Evolutionary conservation across 768 basidiomycete genomes (phyloP).

Genomic region (Cystobasidium ongulense): DNA sequence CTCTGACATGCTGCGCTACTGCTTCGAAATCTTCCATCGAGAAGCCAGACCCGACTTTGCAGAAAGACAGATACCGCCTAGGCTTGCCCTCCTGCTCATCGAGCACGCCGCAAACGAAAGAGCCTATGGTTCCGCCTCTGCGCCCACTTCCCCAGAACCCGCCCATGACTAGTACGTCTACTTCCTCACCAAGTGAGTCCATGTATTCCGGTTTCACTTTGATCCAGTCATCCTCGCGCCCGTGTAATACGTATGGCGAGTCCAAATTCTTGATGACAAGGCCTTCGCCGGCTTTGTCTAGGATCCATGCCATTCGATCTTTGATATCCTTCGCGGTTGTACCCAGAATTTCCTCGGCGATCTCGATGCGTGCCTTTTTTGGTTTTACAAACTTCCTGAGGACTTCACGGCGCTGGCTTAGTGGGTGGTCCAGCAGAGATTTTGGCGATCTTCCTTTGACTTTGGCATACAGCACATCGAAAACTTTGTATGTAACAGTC

Average conservation of each 20-base stretch:
- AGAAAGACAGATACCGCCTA: conserved; percentile 80
- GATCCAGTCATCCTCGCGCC: conserved; percentile 83
- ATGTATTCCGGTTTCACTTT: conserved; percentile 58
- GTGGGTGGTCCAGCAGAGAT: conserved; percentile 63
- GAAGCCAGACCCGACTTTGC: conserved; percentile 81
- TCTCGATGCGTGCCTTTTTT: conserved; percentile 72
- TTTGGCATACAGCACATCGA: conserved; percentile 84
- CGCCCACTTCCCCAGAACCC: conserved; percentile 60
- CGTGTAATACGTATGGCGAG: conserved; percentile 73
- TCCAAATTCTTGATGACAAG: conserved; percentile 79
- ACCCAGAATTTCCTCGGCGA: conserved; percentile 62
- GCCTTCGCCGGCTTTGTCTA: conserved; percentile 80
- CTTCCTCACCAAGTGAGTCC: conserved; percentile 87
- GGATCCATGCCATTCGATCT: conserved; percentile 67
- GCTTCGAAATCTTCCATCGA: conserved; percentile 76
- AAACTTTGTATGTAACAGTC: conserved; percentile 70
- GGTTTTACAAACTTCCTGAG: conserved; percentile 60
- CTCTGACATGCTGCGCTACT: conserved; percentile 55
- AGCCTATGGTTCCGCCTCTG: conserved; percentile 79
- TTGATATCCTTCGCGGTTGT: conserved; percentile 74
- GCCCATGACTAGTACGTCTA: conserved; percentile 86
- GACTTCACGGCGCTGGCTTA: conserved; percentile 70
- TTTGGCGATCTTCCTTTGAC: conserved; percentile 48
- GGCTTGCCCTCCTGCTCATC: conserved; percentile 54
- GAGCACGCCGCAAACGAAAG: conserved; percentile 66